Percentiles rank a stretch among this genome's conserved stretches.
Evolutionary conservation across 2,329 filamentous ascomycete genomes (phyloP).

Genomic region (Catunica adiposa): DNA sequence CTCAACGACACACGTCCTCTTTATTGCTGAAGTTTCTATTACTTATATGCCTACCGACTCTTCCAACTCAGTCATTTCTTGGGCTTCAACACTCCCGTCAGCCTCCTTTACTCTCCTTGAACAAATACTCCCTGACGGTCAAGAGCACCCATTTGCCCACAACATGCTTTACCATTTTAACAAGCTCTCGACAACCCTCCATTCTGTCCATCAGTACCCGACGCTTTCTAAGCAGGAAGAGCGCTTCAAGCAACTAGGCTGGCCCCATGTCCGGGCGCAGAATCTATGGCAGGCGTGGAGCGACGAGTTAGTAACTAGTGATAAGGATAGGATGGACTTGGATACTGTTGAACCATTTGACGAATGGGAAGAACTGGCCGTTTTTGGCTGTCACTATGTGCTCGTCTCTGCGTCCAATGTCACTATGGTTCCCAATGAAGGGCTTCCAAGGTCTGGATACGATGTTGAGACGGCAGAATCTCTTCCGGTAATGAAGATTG

Average conservation of each 20-base stretch:
- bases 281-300: conserved; percentile 77
- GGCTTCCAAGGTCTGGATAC: background rate
- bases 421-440: background rate
- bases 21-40: conserved; percentile 77
- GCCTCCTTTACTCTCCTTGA: conserved; percentile 76
- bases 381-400: conserved; percentile 76
- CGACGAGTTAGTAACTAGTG: conserved; percentile 45
- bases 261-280: conserved; percentile 42
- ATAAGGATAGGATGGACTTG: conserved; percentile 41
- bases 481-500: background rate
- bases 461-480: background rate
- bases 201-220: conserved; percentile 55
- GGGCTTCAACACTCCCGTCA: conserved; percentile 53
- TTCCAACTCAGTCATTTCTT: conserved; percentile 58
- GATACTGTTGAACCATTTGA: conserved; percentile 72
- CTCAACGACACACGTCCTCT: conserved; percentile 48
- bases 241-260: conserved; percentile 56
- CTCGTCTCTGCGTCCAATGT: conserved; percentile 42
- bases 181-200: conserved; percentile 64
- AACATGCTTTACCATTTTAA: conserved; percentile 76
- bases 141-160: conserved; percentile 63
- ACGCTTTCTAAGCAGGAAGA: conserved; percentile 45
- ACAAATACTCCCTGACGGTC: conserved; percentile 65
- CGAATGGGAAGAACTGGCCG: conserved; percentile 86
- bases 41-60: conserved; percentile 70